Conservation (phyloP, 495 filamentous ascomycete species). For the Neurospora africana region DNA sequence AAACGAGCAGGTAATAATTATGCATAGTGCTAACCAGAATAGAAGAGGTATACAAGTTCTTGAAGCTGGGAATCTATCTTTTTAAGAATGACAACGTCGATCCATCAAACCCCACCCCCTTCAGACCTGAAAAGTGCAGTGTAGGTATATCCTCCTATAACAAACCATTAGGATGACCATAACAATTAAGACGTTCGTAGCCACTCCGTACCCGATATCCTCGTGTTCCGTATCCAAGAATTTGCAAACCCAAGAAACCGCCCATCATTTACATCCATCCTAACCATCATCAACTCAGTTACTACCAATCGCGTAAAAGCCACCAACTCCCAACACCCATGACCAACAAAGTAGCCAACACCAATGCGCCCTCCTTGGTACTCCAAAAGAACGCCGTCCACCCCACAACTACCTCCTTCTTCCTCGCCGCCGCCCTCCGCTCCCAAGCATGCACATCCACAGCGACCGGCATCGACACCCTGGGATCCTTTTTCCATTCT, state of each 20-base stretch:
- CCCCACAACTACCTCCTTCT: constrained; percentile 32
- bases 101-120: neutral
- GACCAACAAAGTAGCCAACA: constrained; percentile 26
- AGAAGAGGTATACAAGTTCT: neutral
- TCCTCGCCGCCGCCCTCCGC: constrained; percentile 26
- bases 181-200: neutral
- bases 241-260: neutral
- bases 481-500: constrained; percentile 20
- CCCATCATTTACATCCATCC: neutral
- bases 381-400: constrained; percentile 37
- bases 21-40: neutral
- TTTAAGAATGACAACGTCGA: neutral
- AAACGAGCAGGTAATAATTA: neutral
- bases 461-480: constrained; percentile 26
- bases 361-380: constrained; percentile 28
- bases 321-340: constrained; percentile 31
- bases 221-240: neutral
- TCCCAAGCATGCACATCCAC: constrained; percentile 37
- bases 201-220: neutral
- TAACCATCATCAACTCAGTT: neutral
- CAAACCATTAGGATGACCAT: neutral
- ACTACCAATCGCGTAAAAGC: constrained; percentile 14
- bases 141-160: neutral
- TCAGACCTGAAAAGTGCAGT: neutral
- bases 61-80: neutral